Conservation (phyloP, 1,139 yeast genomes). For the Sugiyamaella grinbergsii region DNA sequence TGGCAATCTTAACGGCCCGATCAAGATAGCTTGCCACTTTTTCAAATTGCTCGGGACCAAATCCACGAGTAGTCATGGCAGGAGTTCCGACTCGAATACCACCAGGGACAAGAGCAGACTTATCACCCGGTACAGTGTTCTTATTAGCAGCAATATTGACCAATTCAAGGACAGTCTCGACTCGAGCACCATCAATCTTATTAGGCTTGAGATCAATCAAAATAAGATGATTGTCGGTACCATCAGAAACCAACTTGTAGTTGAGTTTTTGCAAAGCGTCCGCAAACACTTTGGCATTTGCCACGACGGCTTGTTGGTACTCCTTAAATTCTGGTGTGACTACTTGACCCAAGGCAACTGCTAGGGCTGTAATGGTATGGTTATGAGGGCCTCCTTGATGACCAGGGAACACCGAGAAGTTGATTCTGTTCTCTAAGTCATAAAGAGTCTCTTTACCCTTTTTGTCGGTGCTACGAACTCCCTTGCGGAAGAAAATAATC, state of each 20-base stretch:
- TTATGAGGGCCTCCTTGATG: slow-evolving; percentile 99
- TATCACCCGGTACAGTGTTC: slow-evolving; percentile 98
- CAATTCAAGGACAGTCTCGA: slow-evolving; percentile 91
- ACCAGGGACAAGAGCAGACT: slow-evolving; percentile 96
- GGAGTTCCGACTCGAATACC: slow-evolving; percentile 99
- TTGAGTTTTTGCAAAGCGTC: slow-evolving; percentile 67
- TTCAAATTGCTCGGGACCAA: slow-evolving; percentile 81
- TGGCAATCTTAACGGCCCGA: slow-evolving; percentile 77
- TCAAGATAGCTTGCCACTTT: slow-evolving; percentile 83
- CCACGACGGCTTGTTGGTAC: slow-evolving; percentile 85
- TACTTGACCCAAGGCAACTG: slow-evolving; percentile 95
- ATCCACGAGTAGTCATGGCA: slow-evolving; percentile 98
- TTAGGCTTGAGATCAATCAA: slow-evolving; percentile 86
- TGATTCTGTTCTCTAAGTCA: slow-evolving; percentile 92
- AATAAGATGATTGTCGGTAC: slow-evolving; percentile 97
- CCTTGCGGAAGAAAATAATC: slow-evolving; percentile 97
- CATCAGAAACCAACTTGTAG: slow-evolving; percentile 84
- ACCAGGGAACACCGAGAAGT: slow-evolving; percentile 98
- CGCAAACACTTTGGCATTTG: slow-evolving; percentile 87
- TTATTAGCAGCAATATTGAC: slow-evolving; percentile 95
- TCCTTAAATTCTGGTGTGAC: slow-evolving; percentile 86
- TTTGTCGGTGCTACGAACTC: slow-evolving; percentile 86
- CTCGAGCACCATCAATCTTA: slow-evolving; percentile 96
- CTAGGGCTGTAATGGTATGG: slow-evolving; percentile 96
- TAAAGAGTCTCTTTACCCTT: slow-evolving; percentile 87